These are phyloP conservation scores for Macroventuria anomochaeta DNA, from an alignment of 2,329 filamentous ascomycete genomes.

Conservation along the genomic window DNA sequence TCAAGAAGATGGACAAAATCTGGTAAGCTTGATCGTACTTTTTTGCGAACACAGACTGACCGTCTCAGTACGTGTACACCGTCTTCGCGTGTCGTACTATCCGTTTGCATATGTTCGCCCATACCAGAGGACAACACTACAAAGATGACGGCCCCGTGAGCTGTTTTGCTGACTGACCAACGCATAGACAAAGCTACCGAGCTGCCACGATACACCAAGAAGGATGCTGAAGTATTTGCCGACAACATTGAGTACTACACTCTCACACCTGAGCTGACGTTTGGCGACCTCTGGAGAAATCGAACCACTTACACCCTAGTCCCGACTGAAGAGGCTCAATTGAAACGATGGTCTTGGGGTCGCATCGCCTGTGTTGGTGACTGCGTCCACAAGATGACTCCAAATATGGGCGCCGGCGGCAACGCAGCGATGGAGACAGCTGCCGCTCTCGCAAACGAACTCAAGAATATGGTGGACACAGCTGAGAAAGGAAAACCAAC, in stretches of 20 bases:
- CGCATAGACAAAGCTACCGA: conserved; percentile 28
- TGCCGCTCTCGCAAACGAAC: conserved; percentile 23
- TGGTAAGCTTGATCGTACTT: background rate
- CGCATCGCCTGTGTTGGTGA: conserved; percentile 52
- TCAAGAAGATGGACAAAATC: conserved; percentile 27
- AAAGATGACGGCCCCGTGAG: background rate
- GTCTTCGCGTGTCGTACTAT: background rate
- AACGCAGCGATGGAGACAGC: conserved; percentile 28
- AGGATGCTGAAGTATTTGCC: conserved; percentile 40
- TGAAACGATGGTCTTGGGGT: conserved; percentile 49
- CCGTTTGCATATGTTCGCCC: too few relatives aligned
- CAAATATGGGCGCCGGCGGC: conserved; percentile 27
- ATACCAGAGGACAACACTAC: too few relatives aligned
- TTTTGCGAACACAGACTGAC: background rate
- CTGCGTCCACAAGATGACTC: conserved; percentile 50
- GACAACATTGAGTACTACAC: conserved; percentile 29
- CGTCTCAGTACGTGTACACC: conserved; percentile 8
- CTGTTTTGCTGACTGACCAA: background rate
- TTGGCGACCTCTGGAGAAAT: conserved; percentile 46
- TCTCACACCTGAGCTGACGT: conserved; percentile 35
- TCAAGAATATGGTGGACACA: conserved; percentile 18
- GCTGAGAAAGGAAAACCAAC: conserved; percentile 19
- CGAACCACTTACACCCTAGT: conserved; percentile 30
- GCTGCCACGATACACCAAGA: conserved; percentile 43
- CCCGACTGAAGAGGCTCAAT: conserved; percentile 46